Evolutionary conservation across 495 filamentous ascomycete genomes (phyloP).

Genomic region (Xylaria scruposa): DNA sequence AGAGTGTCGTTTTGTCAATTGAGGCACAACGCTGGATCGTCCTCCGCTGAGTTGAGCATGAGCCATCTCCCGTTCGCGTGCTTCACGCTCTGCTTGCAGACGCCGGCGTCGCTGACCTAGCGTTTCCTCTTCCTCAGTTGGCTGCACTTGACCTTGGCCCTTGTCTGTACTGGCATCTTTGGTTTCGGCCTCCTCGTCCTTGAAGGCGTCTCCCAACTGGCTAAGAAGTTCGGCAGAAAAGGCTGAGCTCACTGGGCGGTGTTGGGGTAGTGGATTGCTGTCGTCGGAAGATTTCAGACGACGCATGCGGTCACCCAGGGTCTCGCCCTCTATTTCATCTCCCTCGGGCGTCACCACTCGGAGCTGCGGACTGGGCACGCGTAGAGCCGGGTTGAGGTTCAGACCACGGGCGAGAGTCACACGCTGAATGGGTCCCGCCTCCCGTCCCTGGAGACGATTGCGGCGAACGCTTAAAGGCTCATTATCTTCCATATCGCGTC

Average conservation of each 20-base stretch:
- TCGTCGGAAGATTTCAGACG: constrained; percentile 64
- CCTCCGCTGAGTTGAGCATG: constrained; percentile 25
- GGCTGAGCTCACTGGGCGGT: constrained; percentile 70
- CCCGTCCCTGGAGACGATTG: constrained; percentile 72
- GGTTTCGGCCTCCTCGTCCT: constrained; percentile 39
- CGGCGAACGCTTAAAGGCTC: constrained; percentile 85
- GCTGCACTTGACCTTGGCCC: constrained; percentile 41
- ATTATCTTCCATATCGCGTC: constrained; percentile 84
- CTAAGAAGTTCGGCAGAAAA: constrained; percentile 82
- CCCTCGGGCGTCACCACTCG: constrained; percentile 45
- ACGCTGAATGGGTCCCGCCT: constrained; percentile 45
- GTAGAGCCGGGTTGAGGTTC: constrained; percentile 30
- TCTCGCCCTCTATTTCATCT: constrained; percentile 75
- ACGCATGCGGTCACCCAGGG: constrained; percentile 73
- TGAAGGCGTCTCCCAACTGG: constrained; percentile 66
- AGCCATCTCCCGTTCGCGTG: constrained; percentile 54
- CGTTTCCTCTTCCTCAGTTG: constrained; percentile 77
- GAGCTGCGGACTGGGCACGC: constrained; percentile 38
- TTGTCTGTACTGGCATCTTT: constrained; percentile 41
- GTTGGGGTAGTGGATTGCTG: constrained; percentile 54
- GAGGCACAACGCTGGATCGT: constrained; percentile 12
- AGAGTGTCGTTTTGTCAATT: constrained; percentile 38
- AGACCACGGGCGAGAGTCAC: constrained; percentile 44
- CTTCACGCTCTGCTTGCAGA: constrained; percentile 74
- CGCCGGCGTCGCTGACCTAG: constrained; percentile 84